These are phyloP conservation scores for Gaeumannomyces tritici DNA, from an alignment of 2,329 filamentous ascomycete species.

Conservation along the genomic window DNA sequence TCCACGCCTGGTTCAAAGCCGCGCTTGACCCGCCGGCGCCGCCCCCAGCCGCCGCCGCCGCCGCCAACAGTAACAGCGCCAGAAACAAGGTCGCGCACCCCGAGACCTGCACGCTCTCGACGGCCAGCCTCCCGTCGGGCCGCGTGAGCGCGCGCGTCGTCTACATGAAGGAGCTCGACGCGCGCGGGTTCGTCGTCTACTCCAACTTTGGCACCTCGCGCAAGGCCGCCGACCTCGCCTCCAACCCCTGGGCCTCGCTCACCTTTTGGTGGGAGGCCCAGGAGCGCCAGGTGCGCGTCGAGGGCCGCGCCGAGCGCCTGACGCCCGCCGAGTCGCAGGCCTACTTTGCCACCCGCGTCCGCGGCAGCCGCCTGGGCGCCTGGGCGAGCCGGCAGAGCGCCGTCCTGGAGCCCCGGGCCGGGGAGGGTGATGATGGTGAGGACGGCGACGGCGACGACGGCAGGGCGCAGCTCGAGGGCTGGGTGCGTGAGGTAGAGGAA, in stretches of 20 bases:
- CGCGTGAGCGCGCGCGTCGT: constrained; percentile 78
- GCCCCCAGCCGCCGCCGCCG: background rate
- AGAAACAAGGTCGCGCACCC: constrained; percentile 53
- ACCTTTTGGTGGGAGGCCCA: constrained; percentile 85
- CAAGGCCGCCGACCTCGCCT: constrained; percentile 53
- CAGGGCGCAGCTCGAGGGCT: constrained; percentile 66
- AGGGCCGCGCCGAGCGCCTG: constrained; percentile 60
- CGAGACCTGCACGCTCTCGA: constrained; percentile 87
- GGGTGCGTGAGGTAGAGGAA: constrained; percentile 68
- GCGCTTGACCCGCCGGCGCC: constrained; percentile 37
- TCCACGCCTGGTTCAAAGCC: constrained; percentile 78
- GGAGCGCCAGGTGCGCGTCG: constrained; percentile 85
- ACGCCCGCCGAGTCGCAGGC: constrained; percentile 59
- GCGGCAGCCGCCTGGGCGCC: constrained; percentile 77
- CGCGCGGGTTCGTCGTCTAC: constrained; percentile 79
- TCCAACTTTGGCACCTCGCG: constrained; percentile 78
- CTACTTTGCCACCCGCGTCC: constrained; percentile 59
- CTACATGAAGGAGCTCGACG: constrained; percentile 91
- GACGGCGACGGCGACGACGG: constrained; percentile 38
- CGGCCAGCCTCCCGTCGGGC: constrained; percentile 73
- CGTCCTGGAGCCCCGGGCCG: constrained; percentile 45
- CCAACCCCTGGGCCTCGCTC: constrained; percentile 69
- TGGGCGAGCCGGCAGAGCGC: constrained; percentile 89
- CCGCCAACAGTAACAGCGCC: no score
- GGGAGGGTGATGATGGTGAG: background rate